Conservation (phyloP, 2,329 filamentous ascomycete species). For the Phaeomoniella chlamydospora region DNA sequence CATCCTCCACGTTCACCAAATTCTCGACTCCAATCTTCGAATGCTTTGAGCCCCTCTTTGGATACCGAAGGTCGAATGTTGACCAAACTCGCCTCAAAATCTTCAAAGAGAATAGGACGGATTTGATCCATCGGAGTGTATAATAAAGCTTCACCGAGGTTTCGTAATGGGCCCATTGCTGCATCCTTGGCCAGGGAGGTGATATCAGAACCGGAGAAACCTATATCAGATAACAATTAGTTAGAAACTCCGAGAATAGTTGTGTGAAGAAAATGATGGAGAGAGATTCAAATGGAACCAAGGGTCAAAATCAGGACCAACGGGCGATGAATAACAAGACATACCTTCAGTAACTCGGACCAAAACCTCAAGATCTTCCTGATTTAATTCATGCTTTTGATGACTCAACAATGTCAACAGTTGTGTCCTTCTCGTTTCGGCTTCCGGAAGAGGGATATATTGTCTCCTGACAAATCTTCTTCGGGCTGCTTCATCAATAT, state of each 20-base stretch:
- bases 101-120: slow-evolving; percentile 63
- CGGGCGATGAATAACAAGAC: slow-evolving; percentile 12
- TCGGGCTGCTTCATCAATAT: slow-evolving; percentile 88
- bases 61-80: slow-evolving; percentile 87
- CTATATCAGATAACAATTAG: slow-evolving; percentile 29
- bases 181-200: slow-evolving; percentile 94
- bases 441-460: slow-evolving; percentile 88
- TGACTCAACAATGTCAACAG: slow-evolving; percentile 66
- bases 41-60: slow-evolving; percentile 68
- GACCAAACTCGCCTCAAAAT: slow-evolving; percentile 71
- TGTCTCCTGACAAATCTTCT: slow-evolving; percentile 83
- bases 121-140: slow-evolving; percentile 93
- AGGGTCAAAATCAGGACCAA: not conserved
- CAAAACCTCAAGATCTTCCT: slow-evolving; percentile 56
- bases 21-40: slow-evolving; percentile 85
- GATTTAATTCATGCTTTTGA: slow-evolving; percentile 68
- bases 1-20: slow-evolving; percentile 84
- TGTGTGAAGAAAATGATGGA: too few relatives aligned
- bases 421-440: slow-evolving; percentile 65
- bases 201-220: slow-evolving; percentile 95
- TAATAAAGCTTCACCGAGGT: slow-evolving; percentile 75
- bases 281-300: not conserved
- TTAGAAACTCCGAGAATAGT: too few relatives aligned
- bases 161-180: slow-evolving; percentile 88
- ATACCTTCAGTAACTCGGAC: slow-evolving; percentile 75